These are phyloP conservation scores for Lasiodiplodia sp. DNA, from an alignment of 2,329 filamentous ascomycete genomes.

Conservation along the genomic window DNA sequence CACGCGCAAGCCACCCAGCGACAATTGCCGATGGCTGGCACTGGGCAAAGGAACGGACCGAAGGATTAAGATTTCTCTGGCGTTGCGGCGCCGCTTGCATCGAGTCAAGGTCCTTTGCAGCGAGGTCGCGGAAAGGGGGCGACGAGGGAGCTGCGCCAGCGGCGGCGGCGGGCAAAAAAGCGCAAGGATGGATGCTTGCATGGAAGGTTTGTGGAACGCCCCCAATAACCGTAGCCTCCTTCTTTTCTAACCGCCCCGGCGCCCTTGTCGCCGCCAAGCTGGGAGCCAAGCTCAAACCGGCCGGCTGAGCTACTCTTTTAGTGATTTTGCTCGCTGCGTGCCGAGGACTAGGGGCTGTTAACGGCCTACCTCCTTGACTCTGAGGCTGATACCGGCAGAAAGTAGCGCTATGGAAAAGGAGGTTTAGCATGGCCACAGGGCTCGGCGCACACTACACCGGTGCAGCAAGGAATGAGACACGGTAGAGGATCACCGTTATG, in stretches of 20 bases:
- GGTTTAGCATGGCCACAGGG: neutral
- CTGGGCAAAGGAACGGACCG: slow-evolving; percentile 12
- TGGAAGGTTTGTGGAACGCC: neutral
- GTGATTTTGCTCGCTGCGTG: neutral
- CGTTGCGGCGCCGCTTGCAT: neutral
- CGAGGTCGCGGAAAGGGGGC: neutral
- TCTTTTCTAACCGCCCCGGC: neutral
- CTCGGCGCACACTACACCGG: neutral
- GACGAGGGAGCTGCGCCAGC: neutral
- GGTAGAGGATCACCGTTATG: neutral
- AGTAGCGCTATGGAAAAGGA: neutral
- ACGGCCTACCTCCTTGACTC: neutral
- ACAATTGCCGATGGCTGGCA: slow-evolving; percentile 15
- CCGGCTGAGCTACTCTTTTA: neutral
- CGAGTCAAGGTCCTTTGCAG: neutral
- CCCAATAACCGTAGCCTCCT: neutral
- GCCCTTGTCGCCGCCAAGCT: slow-evolving; percentile 5
- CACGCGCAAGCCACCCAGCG: slow-evolving; percentile 25
- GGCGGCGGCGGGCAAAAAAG: neutral
- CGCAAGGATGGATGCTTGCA: neutral
- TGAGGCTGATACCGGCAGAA: neutral
- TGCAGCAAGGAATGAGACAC: neutral
- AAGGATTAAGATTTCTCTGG: slow-evolving; percentile 1
- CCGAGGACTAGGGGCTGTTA: slow-evolving; percentile 11
- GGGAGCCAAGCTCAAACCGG: slow-evolving; percentile 12